Evolutionary conservation across 495 filamentous ascomycete genomes (phyloP).

Genomic region (Penicillium waksmanii): DNA sequence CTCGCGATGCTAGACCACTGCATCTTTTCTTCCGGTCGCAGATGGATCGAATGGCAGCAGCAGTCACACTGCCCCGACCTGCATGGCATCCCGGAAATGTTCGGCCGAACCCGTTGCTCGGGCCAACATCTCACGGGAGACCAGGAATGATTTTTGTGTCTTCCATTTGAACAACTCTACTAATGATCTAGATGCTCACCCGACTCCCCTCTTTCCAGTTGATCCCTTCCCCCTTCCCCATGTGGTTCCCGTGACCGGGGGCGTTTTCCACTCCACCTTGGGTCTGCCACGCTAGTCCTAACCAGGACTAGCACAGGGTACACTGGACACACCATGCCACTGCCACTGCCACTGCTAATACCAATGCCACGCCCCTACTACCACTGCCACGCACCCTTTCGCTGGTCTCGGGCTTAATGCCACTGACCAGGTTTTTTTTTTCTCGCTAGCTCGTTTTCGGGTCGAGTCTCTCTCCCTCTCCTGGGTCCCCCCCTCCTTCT

Average conservation of each 20-base stretch:
- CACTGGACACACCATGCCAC: not conserved
- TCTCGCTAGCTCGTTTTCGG: constrained; percentile 15
- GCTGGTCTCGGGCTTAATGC: not conserved
- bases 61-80: constrained; percentile 6
- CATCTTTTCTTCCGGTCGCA: constrained; percentile 7
- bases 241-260: constrained; percentile 25
- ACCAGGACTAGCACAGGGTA: constrained; percentile 16
- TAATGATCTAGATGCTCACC: constrained; percentile 24
- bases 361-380: constrained; percentile 7
- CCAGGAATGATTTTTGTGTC: constrained; percentile 4
- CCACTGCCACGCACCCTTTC: not conserved
- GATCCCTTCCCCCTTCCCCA: constrained; percentile 4
- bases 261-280: constrained; percentile 15
- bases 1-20: constrained; percentile 8
- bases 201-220: not conserved
- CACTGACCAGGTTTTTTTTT: constrained; percentile 14
- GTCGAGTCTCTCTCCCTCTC: constrained; percentile 15
- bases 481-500: constrained; percentile 15
- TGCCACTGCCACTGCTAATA: constrained; percentile 6
- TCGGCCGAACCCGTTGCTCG: constrained; percentile 17
- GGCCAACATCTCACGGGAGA: constrained; percentile 1
- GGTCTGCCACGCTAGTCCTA: constrained; percentile 19
- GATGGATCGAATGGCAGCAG: constrained; percentile 12
- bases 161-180: constrained; percentile 7
- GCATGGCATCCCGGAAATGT: constrained; percentile 13